phyloP scores from a whole-genome alignment of 768 basidiomycete genomes.

The Calocera cornea region DNA sequence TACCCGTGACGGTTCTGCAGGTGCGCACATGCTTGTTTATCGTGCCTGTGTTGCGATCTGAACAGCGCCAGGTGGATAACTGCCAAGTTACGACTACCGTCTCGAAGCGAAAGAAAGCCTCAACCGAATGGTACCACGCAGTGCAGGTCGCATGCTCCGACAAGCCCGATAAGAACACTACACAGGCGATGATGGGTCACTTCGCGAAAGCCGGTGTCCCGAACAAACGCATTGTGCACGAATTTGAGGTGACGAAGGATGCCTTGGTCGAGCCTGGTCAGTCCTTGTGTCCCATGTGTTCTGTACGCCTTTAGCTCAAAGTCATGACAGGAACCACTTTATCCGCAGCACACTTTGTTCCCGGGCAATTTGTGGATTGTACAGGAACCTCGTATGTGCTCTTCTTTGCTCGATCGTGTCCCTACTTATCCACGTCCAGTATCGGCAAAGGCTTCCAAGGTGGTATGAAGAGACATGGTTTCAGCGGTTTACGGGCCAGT shows the following conservation, averaged over 20 bases:
- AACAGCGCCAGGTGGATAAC: conserved; percentile 51
- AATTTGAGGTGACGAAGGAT: conserved; percentile 79
- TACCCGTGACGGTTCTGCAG: conserved; percentile 91
- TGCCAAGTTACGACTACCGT: conserved; percentile 81
- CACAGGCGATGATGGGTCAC: conserved; percentile 74
- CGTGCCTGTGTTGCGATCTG: conserved; percentile 8
- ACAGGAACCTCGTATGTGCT: conserved; percentile 70
- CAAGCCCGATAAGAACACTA: conserved; percentile 53
- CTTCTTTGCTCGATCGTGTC: neutral
- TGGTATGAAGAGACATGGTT: conserved; percentile 92
- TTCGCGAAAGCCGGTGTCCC: conserved; percentile 69
- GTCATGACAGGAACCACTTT: conserved; percentile 60
- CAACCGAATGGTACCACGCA: conserved; percentile 65
- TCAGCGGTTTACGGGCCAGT: conserved; percentile 78
- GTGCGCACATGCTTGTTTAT: no score
- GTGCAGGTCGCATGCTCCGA: conserved; percentile 85
- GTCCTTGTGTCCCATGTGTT: conserved; percentile 22
- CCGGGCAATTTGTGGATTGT: conserved; percentile 90
- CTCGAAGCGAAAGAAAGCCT: conserved; percentile 44
- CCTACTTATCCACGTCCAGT: conserved; percentile 30
- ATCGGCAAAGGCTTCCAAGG: conserved; percentile 97
- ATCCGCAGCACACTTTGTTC: conserved; percentile 89
- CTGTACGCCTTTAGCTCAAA: conserved; percentile 3
- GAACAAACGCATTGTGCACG: conserved; percentile 72
- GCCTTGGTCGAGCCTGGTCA: conserved; percentile 80